These are phyloP conservation scores for Yueomyces sp. DNA, from an alignment of 805 yeast species.

Conservation along the genomic window DNA sequence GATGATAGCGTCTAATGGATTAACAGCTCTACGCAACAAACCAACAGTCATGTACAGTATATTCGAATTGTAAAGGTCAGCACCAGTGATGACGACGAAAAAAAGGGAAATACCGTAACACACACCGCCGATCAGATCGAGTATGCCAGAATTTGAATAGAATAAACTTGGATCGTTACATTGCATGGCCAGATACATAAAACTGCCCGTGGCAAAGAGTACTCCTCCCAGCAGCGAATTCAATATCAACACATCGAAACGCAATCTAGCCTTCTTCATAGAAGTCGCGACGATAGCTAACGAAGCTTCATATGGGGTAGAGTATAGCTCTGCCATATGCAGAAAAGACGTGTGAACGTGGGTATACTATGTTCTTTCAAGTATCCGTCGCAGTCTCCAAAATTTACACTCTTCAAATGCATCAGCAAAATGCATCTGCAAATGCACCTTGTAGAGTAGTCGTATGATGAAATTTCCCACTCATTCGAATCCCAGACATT, in stretches of 20 bases:
- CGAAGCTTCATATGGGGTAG: constrained; percentile 72
- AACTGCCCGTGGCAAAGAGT: constrained; percentile 58
- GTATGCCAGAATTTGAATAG: constrained; percentile 35
- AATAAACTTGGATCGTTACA: constrained; percentile 34
- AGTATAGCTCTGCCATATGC: constrained; percentile 25
- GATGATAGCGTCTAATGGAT: constrained; percentile 44
- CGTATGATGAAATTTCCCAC: no score
- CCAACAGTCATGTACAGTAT: constrained; percentile 61
- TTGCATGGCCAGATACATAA: constrained; percentile 46
- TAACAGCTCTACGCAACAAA: constrained; percentile 54
- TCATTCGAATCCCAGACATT: no score
- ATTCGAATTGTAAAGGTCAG: constrained; percentile 65
- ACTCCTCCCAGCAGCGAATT: constrained; percentile 62
- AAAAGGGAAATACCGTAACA: constrained; percentile 61
- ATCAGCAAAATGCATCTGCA: no score
- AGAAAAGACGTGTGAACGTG: no score
- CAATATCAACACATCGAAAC: constrained; percentile 42
- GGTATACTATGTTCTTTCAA: no score
- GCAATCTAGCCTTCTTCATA: constrained; percentile 67
- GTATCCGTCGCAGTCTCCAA: no score
- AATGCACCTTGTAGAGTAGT: no score
- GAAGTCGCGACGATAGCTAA: constrained; percentile 75
- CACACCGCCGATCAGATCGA: constrained; percentile 44
- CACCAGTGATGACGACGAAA: constrained; percentile 56
- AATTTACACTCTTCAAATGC: no score